phyloP scores from a whole-genome alignment of 371 early-diverging fungal genomes.

The Ecytonucleospora hepatopenaei region DNA sequence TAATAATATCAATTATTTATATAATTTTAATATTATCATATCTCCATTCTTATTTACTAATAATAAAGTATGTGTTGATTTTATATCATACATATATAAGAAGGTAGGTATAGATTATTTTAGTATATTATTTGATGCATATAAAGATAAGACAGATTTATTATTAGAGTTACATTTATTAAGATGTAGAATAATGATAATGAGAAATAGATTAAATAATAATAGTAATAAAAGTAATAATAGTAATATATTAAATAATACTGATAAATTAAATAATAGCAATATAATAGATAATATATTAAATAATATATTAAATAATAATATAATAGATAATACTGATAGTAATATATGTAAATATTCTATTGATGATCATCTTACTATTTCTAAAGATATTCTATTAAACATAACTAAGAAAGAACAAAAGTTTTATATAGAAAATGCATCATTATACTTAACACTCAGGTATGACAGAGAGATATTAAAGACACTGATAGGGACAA shows the following conservation, averaged over 20 bases:
- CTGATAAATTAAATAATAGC: background rate
- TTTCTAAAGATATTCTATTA: slow-evolving; percentile 19
- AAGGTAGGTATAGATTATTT: slow-evolving; percentile 15
- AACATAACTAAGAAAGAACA: background rate
- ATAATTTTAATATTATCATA: slow-evolving; percentile 6
- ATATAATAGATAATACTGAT: background rate
- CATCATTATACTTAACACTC: slow-evolving; percentile 13
- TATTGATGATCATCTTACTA: background rate
- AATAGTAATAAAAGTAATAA: background rate
- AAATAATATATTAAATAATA: background rate
- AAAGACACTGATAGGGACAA: background rate
- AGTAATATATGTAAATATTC: background rate
- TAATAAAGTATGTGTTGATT: slow-evolving; percentile 36
- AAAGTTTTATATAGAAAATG: slow-evolving; percentile 38
- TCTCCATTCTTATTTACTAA: slow-evolving; percentile 14
- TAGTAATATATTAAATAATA: background rate
- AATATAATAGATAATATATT: background rate
- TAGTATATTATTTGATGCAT: slow-evolving; percentile 24
- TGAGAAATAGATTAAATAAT: background rate
- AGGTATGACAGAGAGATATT: slow-evolving; percentile 21
- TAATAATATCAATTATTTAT: background rate
- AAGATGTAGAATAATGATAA: slow-evolving; percentile 8
- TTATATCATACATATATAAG: slow-evolving; percentile 25
- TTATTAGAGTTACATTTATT: slow-evolving; percentile 33
- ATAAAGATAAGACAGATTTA: slow-evolving; percentile 10